Evolutionary conservation across 345 rosid genomes (phyloP).

Genomic region (Moricandia arvensis): DNA sequence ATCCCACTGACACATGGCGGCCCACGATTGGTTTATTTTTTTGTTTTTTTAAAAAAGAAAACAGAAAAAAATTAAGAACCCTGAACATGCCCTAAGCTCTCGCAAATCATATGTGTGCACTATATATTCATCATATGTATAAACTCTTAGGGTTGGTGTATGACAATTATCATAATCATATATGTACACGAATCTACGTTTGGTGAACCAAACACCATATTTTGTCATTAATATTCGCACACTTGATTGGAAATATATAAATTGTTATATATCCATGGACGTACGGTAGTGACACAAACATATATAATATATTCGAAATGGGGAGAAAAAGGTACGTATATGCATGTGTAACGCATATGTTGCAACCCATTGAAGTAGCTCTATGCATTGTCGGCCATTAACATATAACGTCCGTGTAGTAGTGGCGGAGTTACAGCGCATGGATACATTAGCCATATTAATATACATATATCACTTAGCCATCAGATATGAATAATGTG

Average conservation of each 20-base stretch:
- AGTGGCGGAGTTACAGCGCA: slow-evolving; percentile 32
- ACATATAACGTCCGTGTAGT: slow-evolving; percentile 4
- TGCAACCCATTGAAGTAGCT: slow-evolving; percentile 21
- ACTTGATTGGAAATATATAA: neutral
- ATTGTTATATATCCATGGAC: neutral
- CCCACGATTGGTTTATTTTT: too few species aligned
- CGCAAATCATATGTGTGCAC: neutral
- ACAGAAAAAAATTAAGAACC: too few species aligned
- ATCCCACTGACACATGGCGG: too few species aligned
- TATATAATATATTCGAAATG: neutral
- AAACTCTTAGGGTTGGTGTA: slow-evolving; percentile 15
- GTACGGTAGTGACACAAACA: slow-evolving; percentile 1
- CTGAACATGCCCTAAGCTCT: too few species aligned
- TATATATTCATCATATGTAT: neutral
- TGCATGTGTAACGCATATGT: neutral
- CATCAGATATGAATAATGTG: slow-evolving; percentile 1
- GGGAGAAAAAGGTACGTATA: slow-evolving; percentile 2
- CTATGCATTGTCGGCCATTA: slow-evolving; percentile 29
- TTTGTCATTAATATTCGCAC: neutral
- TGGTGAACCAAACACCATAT: slow-evolving; percentile 33
- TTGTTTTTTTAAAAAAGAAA: too few species aligned
- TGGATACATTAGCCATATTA: slow-evolving; percentile 22
- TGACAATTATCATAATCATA: neutral
- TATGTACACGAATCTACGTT: slow-evolving; percentile 14
- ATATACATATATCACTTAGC: neutral